A percentile compares a stretch with the other conserved stretches of the same genome.
Evolutionary conservation across 177 flowering plant genomes (phyloP).

Genomic region (Telopea speciosissima): DNA sequence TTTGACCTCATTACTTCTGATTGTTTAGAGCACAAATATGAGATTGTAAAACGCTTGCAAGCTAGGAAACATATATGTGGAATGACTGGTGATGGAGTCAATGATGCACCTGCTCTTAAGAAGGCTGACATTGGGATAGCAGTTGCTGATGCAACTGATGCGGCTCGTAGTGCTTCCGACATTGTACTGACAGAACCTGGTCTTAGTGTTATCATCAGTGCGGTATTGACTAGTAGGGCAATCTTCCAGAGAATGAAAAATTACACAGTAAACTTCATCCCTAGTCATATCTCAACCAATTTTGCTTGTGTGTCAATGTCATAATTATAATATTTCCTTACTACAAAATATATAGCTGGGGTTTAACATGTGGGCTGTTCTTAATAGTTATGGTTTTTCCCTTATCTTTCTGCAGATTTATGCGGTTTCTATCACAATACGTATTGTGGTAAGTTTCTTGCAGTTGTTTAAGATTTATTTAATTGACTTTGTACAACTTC

Average conservation of each 20-base stretch:
- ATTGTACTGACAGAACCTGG: conserved; percentile 96
- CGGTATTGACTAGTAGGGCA: conserved; percentile 89
- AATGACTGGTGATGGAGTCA: conserved; percentile 98
- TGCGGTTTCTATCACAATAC: conserved; percentile 88
- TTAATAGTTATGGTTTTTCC: neutral
- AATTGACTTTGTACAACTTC: neutral
- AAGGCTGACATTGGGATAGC: conserved; percentile 95
- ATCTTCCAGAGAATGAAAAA: conserved; percentile 96
- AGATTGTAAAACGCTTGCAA: conserved; percentile 81
- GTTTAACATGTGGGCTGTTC: conserved; percentile 1
- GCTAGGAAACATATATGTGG: conserved; percentile 89
- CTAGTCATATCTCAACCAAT: neutral
- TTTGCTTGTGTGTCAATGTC: neutral
- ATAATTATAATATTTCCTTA: neutral
- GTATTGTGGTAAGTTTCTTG: conserved; percentile 76
- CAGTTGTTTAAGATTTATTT: neutral
- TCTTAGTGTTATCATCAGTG: conserved; percentile 87
- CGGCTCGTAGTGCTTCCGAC: conserved; percentile 94
- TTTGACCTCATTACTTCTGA: neutral
- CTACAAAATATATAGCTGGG: neutral
- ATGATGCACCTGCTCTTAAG: conserved; percentile 94
- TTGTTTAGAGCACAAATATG: conserved; percentile 80
- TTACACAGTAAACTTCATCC: conserved; percentile 50
- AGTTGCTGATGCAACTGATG: conserved; percentile 94
- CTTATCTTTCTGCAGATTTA: conserved; percentile 49